These are phyloP conservation scores for Salvia hispanica DNA, from an alignment of 257 asterid genomes.

Conservation along the genomic window DNA sequence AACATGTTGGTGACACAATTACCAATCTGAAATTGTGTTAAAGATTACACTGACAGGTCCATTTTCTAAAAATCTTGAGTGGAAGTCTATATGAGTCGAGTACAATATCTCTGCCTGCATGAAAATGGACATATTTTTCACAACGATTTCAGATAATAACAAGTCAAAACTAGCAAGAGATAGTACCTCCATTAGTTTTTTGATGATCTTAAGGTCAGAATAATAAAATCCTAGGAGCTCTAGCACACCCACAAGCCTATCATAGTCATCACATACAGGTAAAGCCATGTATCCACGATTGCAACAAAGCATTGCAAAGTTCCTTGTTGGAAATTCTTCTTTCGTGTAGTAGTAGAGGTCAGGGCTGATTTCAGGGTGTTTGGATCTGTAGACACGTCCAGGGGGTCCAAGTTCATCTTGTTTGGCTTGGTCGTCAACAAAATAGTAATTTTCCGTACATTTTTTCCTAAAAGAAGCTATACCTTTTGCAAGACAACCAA, in stretches of 20 bases:
- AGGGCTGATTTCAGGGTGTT: background rate
- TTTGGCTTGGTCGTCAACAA: background rate
- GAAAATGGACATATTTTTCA: too few species aligned
- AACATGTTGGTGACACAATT: too few species aligned
- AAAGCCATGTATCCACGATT: background rate
- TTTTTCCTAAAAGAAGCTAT: constrained; percentile 20
- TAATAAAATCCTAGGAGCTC: background rate
- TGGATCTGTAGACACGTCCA: background rate
- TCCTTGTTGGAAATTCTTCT: background rate
- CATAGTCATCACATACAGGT: background rate
- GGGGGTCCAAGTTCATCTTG: constrained; percentile 9
- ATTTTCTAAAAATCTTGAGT: background rate
- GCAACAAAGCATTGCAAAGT: background rate
- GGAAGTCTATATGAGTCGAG: background rate
- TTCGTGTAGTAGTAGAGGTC: background rate
- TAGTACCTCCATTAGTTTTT: background rate
- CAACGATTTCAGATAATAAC: too few species aligned
- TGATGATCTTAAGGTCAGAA: too few species aligned
- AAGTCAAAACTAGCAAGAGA: background rate
- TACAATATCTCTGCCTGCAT: background rate
- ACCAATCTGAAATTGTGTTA: too few species aligned
- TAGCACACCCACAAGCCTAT: background rate
- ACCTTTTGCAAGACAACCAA: constrained; percentile 24
- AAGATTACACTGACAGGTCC: background rate
- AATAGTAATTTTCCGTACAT: background rate